These are phyloP conservation scores for Iris macrosiphon DNA, from an alignment of 106 monocot genomes.

Conservation along the genomic window DNA sequence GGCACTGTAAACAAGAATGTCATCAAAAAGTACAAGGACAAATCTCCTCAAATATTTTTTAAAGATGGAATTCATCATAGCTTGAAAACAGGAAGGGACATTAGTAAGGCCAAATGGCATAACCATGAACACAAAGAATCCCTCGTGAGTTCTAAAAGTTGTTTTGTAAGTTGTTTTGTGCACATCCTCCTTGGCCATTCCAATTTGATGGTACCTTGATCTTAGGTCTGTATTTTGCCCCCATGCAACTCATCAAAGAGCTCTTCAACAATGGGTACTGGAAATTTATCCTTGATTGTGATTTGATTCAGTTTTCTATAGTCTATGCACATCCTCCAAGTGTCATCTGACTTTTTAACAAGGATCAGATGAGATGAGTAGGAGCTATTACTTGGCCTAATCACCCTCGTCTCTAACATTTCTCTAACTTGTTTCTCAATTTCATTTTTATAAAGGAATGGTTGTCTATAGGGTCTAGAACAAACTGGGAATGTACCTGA, in stretches of 20 bases:
- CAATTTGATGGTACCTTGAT: conserved; percentile 1
- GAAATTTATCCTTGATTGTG: conserved; percentile 10
- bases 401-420: not conserved
- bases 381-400: not conserved
- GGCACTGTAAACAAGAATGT: too few species aligned
- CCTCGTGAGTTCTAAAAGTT: not conserved
- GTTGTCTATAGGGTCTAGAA: not conserved
- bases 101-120: not conserved
- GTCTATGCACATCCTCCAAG: conserved; percentile 9
- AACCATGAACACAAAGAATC: not conserved
- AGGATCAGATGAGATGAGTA: conserved; percentile 2
- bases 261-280: not conserved
- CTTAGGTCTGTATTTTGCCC: not conserved
- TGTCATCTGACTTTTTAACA: conserved; percentile 8
- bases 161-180: conserved; percentile 4
- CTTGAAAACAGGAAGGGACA: not conserved
- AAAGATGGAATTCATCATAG: not conserved
- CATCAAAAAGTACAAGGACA: not conserved
- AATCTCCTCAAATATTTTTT: not conserved
- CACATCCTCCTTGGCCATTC: not conserved
- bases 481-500: not conserved
- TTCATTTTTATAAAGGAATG: not conserved
- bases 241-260: not conserved
- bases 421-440: not conserved
- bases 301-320: conserved; percentile 1